Base-by-base conservation (phyloP, 106 monocot genomes). In the Allium sativum region DNA sequence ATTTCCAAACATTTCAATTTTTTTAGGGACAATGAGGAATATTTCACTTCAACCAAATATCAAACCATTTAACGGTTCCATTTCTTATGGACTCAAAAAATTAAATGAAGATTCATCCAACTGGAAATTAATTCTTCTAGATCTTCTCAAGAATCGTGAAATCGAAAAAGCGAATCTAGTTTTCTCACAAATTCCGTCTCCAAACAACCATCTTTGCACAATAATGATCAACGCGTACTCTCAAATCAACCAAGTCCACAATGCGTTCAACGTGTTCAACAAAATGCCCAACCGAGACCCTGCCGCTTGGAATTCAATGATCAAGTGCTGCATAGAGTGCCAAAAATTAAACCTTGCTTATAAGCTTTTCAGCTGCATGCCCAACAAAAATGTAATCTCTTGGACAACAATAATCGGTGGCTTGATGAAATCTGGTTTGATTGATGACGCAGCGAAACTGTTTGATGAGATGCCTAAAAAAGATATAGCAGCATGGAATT, bases 401-500 rank as follows among this genome's bases (percentile, higher is more conserved):
- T 93, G 88, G 82, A 93, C 93, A 6, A 93, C 82, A 0, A 70
- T 89, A 40, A 43, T 89, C 2, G 74, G 73, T 20, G 93, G 93
- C 16, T 66, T 93, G 6, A 60, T 82, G 7, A 70, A 68, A 20
- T 45, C 40, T 41, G 82, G 93, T 9, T 55, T 64, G 16, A 45
- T 88, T 9, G 66, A 65, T 50, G 72, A 65, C 19, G 84, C 88
- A 0, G 84, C 80, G 65, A 62, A 75, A 16, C 55, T 85, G 68
- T 88, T 93, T 64, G 18, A 11, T 4, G 57, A 53, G 51, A 89
- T 85, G 89, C 93, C 88, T n/a, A 1, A 13, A 0, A 74, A 68
- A 65, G 93, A 93, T 44, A 75, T 62, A 15, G 88, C 85, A 7
- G 75, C 93, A 19, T 93, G 81, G 84, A 93, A 93, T 48, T 81